These are phyloP conservation scores for Pichia nanzhaoensis DNA, from an alignment of 805 yeast species.

Conservation along the genomic window DNA sequence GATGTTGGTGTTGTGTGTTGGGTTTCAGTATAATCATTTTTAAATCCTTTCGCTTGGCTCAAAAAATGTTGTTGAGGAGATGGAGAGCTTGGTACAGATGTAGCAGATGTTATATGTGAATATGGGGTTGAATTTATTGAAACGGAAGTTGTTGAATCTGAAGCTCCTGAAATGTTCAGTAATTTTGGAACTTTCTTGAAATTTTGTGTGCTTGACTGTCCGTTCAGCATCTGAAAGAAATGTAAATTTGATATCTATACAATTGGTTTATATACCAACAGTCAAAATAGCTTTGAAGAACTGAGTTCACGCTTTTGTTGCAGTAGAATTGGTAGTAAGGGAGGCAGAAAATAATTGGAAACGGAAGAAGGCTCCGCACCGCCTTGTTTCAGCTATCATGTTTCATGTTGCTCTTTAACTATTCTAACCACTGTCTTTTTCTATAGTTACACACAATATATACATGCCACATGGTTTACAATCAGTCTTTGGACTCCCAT, in stretches of 20 bases:
- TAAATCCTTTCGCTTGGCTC: not conserved
- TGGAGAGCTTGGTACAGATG: conserved; percentile 3
- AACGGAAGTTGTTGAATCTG: not conserved
- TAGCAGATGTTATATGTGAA: conserved; percentile 2
- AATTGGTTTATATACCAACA: no score
- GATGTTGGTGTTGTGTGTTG: no score
- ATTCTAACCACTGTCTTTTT: no score
- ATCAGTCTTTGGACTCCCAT: conserved; percentile 46
- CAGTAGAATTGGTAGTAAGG: no score
- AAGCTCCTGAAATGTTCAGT: conserved; percentile 8
- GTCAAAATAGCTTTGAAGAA: no score
- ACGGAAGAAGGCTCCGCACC: not conserved
- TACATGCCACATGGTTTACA: no score
- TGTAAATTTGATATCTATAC: no score
- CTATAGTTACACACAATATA: no score
- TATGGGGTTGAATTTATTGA: conserved; percentile 6
- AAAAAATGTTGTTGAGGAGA: not conserved
- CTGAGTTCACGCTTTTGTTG: no score
- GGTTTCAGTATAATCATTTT: not conserved
- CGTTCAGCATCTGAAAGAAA: not conserved
- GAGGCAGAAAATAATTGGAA: not conserved
- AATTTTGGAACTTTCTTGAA: conserved; percentile 8
- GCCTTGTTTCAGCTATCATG: conserved; percentile 2
- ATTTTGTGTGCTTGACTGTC: not conserved
- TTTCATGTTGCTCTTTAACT: no score